Conservation (phyloP, 2,329 filamentous ascomycete genomes). For the Epichloe baconii region DNA sequence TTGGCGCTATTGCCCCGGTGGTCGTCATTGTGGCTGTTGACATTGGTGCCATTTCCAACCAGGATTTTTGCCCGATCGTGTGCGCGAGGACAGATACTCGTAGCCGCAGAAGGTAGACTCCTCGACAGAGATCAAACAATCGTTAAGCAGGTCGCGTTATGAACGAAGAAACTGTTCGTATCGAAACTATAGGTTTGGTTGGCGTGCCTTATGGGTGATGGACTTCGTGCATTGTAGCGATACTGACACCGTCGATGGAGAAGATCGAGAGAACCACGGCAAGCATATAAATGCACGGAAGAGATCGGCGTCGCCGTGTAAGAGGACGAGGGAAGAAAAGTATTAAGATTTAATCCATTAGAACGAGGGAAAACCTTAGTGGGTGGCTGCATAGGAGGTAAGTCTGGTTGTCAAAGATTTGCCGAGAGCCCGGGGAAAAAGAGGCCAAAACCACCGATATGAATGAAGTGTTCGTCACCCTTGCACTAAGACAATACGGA, state of each 20-base stretch:
- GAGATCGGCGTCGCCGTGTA: background rate
- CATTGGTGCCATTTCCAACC: conserved; percentile 27
- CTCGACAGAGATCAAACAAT: background rate
- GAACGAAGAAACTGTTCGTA: background rate
- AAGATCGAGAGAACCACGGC: conserved; percentile 2
- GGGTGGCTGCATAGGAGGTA: background rate
- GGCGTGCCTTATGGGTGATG: conserved; percentile 7
- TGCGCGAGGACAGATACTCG: background rate
- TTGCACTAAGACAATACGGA: conserved; percentile 6
- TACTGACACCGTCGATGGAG: background rate
- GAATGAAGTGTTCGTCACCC: background rate
- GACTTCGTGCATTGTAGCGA: conserved; percentile 12
- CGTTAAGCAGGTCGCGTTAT: background rate
- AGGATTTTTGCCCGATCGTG: conserved; percentile 3
- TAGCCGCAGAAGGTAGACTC: background rate
- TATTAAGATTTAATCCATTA: background rate
- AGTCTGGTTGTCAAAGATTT: background rate
- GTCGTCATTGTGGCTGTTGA: conserved; percentile 24
- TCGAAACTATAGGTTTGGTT: background rate
- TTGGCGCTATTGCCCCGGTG: conserved; percentile 28
- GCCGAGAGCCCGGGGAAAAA: background rate
- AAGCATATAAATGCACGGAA: background rate
- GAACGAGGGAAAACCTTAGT: background rate
- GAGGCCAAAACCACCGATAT: background rate
- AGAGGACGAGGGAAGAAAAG: background rate